Evolutionary conservation across 768 basidiomycete genomes (phyloP), one percentile per base, ranked within the genome.

Genomic region (Termitomyces sp.): DNA sequence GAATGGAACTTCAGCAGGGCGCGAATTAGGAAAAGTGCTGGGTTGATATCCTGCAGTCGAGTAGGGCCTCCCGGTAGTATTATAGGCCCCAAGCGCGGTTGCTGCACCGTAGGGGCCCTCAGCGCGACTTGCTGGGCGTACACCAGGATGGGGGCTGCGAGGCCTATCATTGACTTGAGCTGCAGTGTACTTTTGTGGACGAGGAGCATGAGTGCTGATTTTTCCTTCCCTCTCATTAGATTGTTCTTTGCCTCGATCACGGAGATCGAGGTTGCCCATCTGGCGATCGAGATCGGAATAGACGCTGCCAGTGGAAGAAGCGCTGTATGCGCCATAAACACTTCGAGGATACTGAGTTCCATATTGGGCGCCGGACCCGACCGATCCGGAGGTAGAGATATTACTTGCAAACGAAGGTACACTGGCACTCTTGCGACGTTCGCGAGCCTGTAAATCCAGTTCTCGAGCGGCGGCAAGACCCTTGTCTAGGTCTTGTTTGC

Each of bases 401-500:
- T 68, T 65, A 40, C 24, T 35, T 33, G 55, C 45, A 51, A 63
- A 60, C 5, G 72, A 67, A 43, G 69, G 60, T 50, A 78, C 74
- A 58, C 72, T 77, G 67, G 83, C 79, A 63, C 83, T 86, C 64
- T 77, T 80, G 51, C 83, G 77, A 49, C 83, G 78, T 64, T 85
- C 81, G 40, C 74, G 70, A 46, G 61, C 65, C 47, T 80, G 74
- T 5, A 75, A 72, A 65, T 87, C 85, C 43, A 76, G 74, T 60
- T 85, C 86, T 46, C 85, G 82, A 26, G 80, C 83, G 30, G 75
- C 71, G 50, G 79, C 79, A 30, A 83, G 71, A n/a, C 85, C 82
- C 40, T 75, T 75, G 61, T 85, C 84, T 58, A 79, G 77, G 57
- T 80, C 80, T 51, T 82, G 84, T 35, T 80, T 79, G 14, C 73